These are phyloP conservation scores for Trametes polyzona DNA, from an alignment of 1,284 basidiomycete genomes.

Conservation along the genomic window DNA sequence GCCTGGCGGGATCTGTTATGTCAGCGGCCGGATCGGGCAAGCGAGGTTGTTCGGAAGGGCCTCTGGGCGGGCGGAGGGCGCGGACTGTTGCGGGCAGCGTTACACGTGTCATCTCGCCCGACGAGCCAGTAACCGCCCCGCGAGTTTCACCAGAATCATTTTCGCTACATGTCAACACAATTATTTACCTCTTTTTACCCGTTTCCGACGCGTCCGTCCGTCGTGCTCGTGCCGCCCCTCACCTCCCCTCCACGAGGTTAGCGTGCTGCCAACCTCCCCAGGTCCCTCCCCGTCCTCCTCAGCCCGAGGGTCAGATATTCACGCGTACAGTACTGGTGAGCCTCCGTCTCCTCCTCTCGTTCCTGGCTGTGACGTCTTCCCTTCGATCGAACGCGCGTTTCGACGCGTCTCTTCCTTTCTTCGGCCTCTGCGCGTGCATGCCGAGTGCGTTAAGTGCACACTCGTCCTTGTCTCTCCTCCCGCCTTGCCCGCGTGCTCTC, in stretches of 20 bases:
- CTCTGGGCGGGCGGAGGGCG: slow-evolving; percentile 18
- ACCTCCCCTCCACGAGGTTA: slow-evolving; percentile 28
- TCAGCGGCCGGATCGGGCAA: slow-evolving; percentile 21
- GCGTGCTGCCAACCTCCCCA: slow-evolving; percentile 21
- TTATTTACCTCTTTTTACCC: slow-evolving; percentile 27
- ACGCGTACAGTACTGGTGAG: slow-evolving; percentile 20
- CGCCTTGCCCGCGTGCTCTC: background rate
- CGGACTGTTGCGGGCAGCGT: slow-evolving; percentile 29
- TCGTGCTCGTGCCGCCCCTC: slow-evolving; percentile 21
- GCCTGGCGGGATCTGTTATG: slow-evolving; percentile 15
- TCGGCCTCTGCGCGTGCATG: slow-evolving; percentile 1
- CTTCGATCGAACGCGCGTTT: slow-evolving; percentile 22
- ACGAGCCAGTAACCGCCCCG: slow-evolving; percentile 19
- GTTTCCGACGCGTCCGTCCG: slow-evolving; percentile 29
- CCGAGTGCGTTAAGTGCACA: background rate
- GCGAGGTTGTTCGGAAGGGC: slow-evolving; percentile 19
- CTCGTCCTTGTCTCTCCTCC: slow-evolving; percentile 1
- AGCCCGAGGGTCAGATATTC: slow-evolving; percentile 11
- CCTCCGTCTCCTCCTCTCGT: background rate
- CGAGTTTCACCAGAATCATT: slow-evolving; percentile 38
- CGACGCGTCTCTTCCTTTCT: slow-evolving; percentile 24
- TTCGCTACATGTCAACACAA: slow-evolving; percentile 30
- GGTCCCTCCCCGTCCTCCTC: slow-evolving; percentile 7
- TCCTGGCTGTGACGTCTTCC: slow-evolving; percentile 16
- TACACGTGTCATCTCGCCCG: slow-evolving; percentile 35